Evolutionary conservation across 805 yeast species (phyloP), one percentile per base, ranked within the genome.

Genomic region (Ogataea allantospora): DNA sequence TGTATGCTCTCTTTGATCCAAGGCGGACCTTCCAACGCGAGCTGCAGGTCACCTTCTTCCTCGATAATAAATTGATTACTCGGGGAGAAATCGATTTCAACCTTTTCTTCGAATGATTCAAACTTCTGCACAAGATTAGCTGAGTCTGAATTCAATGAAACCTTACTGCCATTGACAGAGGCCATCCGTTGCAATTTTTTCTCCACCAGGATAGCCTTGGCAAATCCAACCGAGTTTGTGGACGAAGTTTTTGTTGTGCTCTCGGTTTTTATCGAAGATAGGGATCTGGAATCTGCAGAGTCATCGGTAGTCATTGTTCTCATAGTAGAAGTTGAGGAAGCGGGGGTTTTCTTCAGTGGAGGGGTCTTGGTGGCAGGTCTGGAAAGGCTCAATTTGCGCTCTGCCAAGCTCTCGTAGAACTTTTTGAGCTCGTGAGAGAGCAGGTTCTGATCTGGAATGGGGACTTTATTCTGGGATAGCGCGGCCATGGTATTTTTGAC

Each of bases 1-100:
- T 80, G 65, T 24, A 83, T 52, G 1, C 93, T 91, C 60, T 83
- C 91, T 54, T 83, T 80, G 40, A 80, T 70, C 77, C 86, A 83
- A 1, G 93, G 91, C 1, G 89, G 78, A 1, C 91, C 91, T 35
- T 71, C 71, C 30, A 78, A 65, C 51, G 80, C 88, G 40, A 82
- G 64, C 25, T 74, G 75, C 46, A 75, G 68, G 57, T 82, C 88
- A 41, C 69, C 71, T 21, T 70, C 70, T 46, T 72, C 71, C 47
- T 64, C 68, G 10, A 53, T 42, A 7, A 51, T 39, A 24, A 40
- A 41, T 8, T 31, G 12, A 15, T 38, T 41, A 6, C 28, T 33
- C 3, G 29, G 35, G 12, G 18, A 18, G 17, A 31, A 13, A 5
- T 45, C 30, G 5, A 51, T 35, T 11, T 36, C 38, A 13, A 41